These are phyloP conservation scores for Cladophialophora psammophila DNA, from an alignment of 2,329 filamentous ascomycete species.

Conservation along the genomic window DNA sequence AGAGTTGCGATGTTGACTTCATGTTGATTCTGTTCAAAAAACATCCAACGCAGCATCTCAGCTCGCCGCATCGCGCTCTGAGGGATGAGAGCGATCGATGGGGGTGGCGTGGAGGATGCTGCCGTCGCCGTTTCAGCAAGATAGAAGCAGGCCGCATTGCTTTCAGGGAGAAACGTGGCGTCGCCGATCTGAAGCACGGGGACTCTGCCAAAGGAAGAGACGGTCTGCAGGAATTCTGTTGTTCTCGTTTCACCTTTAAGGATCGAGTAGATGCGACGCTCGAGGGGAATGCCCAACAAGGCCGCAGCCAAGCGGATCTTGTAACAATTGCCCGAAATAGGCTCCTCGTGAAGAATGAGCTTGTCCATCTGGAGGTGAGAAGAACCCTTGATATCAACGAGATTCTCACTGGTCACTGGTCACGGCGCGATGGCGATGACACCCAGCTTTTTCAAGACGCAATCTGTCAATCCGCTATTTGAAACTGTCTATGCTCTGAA, in stretches of 20 bases:
- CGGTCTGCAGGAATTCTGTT: conserved; percentile 16
- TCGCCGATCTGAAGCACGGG: conserved; percentile 23
- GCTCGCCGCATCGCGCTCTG: conserved; percentile 15
- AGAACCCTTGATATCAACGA: not conserved
- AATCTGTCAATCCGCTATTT: not conserved
- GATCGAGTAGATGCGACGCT: conserved; percentile 20
- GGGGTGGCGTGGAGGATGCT: not conserved
- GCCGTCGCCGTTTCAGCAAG: conserved; percentile 14
- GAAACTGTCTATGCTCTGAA: not conserved
- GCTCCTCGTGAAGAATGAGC: conserved; percentile 23
- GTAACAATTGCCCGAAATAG: conserved; percentile 28
- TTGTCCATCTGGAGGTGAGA: not conserved
- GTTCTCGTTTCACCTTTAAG: conserved; percentile 24
- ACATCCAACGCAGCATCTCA: conserved; percentile 27
- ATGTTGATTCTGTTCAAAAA: conserved; percentile 31
- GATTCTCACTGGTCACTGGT: not conserved
- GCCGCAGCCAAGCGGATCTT: conserved; percentile 26
- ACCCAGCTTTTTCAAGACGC: not conserved
- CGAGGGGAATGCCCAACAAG: conserved; percentile 21
- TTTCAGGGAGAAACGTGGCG: conserved; percentile 24
- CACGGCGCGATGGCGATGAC: not conserved
- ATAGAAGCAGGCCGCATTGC: conserved; percentile 28
- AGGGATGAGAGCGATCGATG: conserved; percentile 10
- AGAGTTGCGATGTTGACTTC: conserved; percentile 27
- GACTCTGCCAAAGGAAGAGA: conserved; percentile 21